These are phyloP conservation scores for Pharus latifolius DNA, from an alignment of 176 grass and related monocot genomes.

Conservation along the genomic window DNA sequence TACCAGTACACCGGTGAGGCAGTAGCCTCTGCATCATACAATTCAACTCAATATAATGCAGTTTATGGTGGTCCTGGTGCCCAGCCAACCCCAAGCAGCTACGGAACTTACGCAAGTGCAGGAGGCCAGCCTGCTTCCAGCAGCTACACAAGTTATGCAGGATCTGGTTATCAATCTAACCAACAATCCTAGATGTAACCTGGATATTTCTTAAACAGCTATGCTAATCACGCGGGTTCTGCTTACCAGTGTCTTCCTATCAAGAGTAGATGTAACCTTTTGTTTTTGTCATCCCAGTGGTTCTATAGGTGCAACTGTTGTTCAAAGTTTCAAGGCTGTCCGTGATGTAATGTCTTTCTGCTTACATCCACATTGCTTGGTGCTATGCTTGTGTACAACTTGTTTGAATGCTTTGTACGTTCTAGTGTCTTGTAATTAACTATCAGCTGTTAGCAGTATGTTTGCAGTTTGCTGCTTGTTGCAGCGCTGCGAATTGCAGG, in stretches of 20 bases:
- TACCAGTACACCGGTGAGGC: slow-evolving; percentile 29
- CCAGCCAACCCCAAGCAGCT: background rate
- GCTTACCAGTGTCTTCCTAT: background rate
- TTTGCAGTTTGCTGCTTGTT: background rate
- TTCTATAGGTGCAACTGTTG: slow-evolving; percentile 22
- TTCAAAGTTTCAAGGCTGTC: background rate
- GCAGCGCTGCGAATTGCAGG: background rate
- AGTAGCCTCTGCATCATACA: slow-evolving; percentile 27
- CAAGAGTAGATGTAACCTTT: background rate
- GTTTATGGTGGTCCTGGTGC: slow-evolving; percentile 8
- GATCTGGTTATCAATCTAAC: slow-evolving; percentile 19
- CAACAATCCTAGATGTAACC: slow-evolving; percentile 34
- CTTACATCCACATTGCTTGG: too few relatives aligned
- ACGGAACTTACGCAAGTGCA: background rate
- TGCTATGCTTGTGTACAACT: too few relatives aligned
- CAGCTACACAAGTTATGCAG: slow-evolving; percentile 29
- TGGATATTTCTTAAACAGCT: background rate
- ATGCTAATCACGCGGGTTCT: background rate
- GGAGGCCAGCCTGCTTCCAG: slow-evolving; percentile 19
- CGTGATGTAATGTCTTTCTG: too few relatives aligned
- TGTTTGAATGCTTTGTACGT: background rate
- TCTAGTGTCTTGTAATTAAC: background rate
- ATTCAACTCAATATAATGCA: slow-evolving; percentile 18
- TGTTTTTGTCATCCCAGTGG: background rate
- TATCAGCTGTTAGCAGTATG: background rate